These are phyloP conservation scores for Dactylorhiza incarnata DNA, from an alignment of 106 monocot genomes.

Conservation along the genomic window DNA sequence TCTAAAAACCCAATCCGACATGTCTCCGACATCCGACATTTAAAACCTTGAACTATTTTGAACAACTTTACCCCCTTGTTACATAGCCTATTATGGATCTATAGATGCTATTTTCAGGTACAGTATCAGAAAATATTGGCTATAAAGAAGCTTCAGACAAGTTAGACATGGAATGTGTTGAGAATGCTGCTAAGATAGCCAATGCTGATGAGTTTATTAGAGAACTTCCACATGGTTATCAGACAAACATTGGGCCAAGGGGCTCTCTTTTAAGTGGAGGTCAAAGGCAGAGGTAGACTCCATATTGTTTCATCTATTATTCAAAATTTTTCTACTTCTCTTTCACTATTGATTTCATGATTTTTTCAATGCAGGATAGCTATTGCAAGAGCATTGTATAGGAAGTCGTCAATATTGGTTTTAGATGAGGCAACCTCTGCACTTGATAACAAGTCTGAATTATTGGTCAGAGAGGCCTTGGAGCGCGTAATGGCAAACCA, in stretches of 20 bases:
- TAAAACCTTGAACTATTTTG: too few relatives aligned
- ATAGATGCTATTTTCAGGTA: slow-evolving; percentile 76
- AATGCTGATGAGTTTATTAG: slow-evolving; percentile 80
- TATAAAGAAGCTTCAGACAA: slow-evolving; percentile 41
- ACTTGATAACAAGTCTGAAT: slow-evolving; percentile 68
- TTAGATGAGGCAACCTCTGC: slow-evolving; percentile 92
- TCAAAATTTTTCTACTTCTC: neutral
- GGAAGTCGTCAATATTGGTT: slow-evolving; percentile 60
- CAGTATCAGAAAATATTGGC: slow-evolving; percentile 81
- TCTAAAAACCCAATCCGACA: too few relatives aligned
- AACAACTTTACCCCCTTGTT: neutral
- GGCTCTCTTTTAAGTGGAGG: slow-evolving; percentile 84
- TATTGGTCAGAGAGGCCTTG: slow-evolving; percentile 58
- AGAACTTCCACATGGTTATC: slow-evolving; percentile 52
- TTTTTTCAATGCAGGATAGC: slow-evolving; percentile 39
- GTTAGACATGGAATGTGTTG: slow-evolving; percentile 47
- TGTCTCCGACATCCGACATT: too few relatives aligned
- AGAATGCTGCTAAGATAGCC: slow-evolving; percentile 66
- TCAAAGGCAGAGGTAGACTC: slow-evolving; percentile 68
- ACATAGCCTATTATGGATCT: neutral
- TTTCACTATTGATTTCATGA: neutral
- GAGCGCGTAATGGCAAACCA: slow-evolving; percentile 43
- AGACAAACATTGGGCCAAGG: slow-evolving; percentile 58
- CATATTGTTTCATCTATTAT: neutral
- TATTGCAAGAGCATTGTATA: slow-evolving; percentile 77